Conservation (phyloP, 2,329 filamentous ascomycete species). For the Colletotrichum sp. region DNA sequence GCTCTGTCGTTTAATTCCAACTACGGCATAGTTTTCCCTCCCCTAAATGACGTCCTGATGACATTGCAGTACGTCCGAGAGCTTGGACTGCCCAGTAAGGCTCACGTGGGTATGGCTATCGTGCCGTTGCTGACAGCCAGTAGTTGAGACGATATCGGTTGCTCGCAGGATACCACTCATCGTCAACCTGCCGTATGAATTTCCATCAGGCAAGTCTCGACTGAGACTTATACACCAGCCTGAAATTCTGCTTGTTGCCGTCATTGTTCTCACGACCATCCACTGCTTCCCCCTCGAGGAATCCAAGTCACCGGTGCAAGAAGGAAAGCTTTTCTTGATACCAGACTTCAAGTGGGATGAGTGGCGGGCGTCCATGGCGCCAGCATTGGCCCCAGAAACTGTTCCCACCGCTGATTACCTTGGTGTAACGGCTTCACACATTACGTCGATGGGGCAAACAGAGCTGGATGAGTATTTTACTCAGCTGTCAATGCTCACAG, state of each 20-base stretch:
- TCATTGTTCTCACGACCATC: constrained; percentile 80
- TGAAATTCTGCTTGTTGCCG: constrained; percentile 74
- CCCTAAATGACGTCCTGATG: constrained; percentile 72
- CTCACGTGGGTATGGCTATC: background rate
- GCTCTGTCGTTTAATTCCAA: constrained; percentile 68
- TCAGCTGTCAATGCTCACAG: constrained; percentile 35
- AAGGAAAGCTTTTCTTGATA: constrained; percentile 43
- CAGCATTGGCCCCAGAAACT: constrained; percentile 27
- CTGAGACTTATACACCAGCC: constrained; percentile 66
- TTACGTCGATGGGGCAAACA: constrained; percentile 63
- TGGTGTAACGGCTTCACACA: constrained; percentile 63
- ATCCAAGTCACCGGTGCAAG: constrained; percentile 48
- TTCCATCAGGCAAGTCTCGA: constrained; percentile 52
- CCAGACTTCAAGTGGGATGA: constrained; percentile 72
- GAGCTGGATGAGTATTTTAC: constrained; percentile 72
- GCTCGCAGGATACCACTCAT: constrained; percentile 61
- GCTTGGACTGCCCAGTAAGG: constrained; percentile 75
- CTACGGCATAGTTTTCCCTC: constrained; percentile 74
- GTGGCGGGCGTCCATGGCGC: constrained; percentile 64
- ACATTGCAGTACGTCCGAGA: constrained; percentile 73
- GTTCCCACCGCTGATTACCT: constrained; percentile 45
- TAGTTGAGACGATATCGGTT: constrained; percentile 39
- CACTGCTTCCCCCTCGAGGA: constrained; percentile 78
- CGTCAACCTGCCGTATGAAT: constrained; percentile 60
- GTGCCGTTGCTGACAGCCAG: background rate